Percentiles rank a stretch among this genome's conserved stretches.
Conservation (phyloP, 2,329 filamentous ascomycete species). For the Aspergillus sp. region DNA sequence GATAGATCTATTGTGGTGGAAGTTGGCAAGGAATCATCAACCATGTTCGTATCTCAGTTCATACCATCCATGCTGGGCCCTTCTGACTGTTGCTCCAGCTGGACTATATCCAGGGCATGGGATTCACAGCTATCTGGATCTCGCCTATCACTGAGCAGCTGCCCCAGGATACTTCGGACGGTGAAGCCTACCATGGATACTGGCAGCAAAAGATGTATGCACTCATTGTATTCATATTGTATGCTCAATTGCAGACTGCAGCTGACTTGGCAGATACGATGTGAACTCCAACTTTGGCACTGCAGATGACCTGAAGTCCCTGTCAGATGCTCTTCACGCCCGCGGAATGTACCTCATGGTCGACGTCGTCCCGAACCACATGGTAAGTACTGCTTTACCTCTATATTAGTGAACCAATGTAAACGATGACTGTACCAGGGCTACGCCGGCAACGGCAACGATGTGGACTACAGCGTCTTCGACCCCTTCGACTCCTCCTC, state of each 20-base stretch:
- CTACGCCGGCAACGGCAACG: constrained; percentile 49
- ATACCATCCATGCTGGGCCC: no score
- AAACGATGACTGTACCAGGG: constrained; percentile 23
- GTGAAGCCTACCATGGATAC: constrained; percentile 53
- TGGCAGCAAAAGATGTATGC: constrained; percentile 52
- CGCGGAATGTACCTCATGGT: constrained; percentile 64
- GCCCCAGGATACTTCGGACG: constrained; percentile 37
- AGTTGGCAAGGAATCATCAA: constrained; percentile 51
- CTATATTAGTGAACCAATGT: no score
- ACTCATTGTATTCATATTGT: background rate
- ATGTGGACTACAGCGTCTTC: constrained; percentile 57
- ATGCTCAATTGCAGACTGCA: background rate
- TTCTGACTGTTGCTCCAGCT: constrained; percentile 32
- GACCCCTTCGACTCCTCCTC: constrained; percentile 57
- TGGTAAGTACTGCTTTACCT: constrained; percentile 31
- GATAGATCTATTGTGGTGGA: constrained; percentile 49
- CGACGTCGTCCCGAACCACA: constrained; percentile 62
- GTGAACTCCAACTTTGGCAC: constrained; percentile 64
- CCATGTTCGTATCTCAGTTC: constrained; percentile 23
- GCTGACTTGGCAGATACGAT: constrained; percentile 35
- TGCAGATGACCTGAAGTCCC: constrained; percentile 58
- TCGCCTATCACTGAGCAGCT: constrained; percentile 48
- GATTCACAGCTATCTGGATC: constrained; percentile 55
- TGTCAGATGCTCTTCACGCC: constrained; percentile 58
- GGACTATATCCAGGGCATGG: constrained; percentile 53